Base-by-base conservation (phyloP, 108 stramenopile genomes). In the Nitzschia palea region DNA sequence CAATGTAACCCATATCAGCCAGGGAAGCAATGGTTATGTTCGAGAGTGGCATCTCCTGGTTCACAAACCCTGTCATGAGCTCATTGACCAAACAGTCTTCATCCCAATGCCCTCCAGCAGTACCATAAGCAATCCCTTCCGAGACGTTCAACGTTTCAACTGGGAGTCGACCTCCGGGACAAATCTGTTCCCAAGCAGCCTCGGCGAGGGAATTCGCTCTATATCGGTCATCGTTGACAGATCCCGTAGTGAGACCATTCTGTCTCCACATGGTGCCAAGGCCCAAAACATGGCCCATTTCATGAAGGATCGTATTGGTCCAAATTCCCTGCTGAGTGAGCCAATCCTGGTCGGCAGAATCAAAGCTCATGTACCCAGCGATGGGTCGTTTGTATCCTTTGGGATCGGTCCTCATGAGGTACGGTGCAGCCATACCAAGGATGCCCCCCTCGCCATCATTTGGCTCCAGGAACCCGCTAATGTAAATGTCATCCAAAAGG, bases 201-300 rank as follows among this genome's bases (percentile, higher is more conserved):
- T 48, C 18, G 17, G 47, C 47, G 4, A n/a, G 22, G n/a, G n/a
- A n/a, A n/a, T 10, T 48, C 22, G 18, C 47, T 4, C 4, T 5
- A 18, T 48, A 48, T 4, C 18, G 18, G 22, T 48, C 47, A 20
- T 12, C 15, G n/a, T 4, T 18, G 8, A 20, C 9, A 4, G 4
- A 18, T 6, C 33, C 25, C n/a, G n/a, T n/a, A n/a, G n/a, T n/a
- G n/a, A 76, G 66, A 45, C 36, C 27, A 29, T 69, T 62, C 1
- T 17, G 1, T 3, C 22, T 34, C 80, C 71, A 81, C 22, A 74
- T 23, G 43, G 65, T 58, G 4, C 80, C 80, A 22, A 81, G 28
- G 2, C 80, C 80, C 35, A 77, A 32, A 1, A 81, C 80, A 47
- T 81, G 80, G 8, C 71, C 80, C 66, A 81, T 66, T 42, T 81